Conservation (phyloP, 345 rosid species). For the Gossypium anomalum region DNA sequence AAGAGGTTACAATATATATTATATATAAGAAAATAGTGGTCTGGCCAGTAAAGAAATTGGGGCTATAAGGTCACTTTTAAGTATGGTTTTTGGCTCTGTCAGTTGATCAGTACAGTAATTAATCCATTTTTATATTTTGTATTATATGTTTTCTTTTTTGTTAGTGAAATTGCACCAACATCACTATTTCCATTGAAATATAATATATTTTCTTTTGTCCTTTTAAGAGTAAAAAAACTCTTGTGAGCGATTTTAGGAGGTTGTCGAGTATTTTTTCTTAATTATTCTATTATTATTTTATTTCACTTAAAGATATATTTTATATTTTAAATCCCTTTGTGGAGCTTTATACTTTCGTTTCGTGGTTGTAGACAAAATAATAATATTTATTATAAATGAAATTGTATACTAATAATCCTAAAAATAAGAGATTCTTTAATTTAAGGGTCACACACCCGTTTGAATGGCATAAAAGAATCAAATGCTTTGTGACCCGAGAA, state of each 20-base stretch:
- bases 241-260: too few species aligned
- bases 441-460: too few species aligned
- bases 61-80: slow-evolving; percentile 12
- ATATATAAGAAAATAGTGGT: slow-evolving; percentile 6
- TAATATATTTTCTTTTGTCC: background rate
- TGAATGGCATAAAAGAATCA: too few species aligned
- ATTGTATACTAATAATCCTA: background rate
- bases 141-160: background rate
- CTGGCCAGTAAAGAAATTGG: slow-evolving; percentile 8
- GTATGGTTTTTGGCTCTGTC: slow-evolving; percentile 13
- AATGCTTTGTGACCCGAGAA: too few species aligned
- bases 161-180: background rate
- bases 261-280: too few species aligned
- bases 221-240: too few species aligned
- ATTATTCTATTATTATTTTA: too few species aligned
- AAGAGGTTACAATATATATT: background rate
- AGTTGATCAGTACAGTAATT: slow-evolving; percentile 4
- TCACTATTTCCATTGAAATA: background rate
- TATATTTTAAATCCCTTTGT: too few species aligned
- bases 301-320: too few species aligned
- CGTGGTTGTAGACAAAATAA: too few species aligned
- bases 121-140: background rate
- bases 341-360: too few species aligned
- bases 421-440: background rate
- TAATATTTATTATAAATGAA: background rate